Conservation (phyloP, 306 rosid genomes). For the Lathyrus aphaca region DNA sequence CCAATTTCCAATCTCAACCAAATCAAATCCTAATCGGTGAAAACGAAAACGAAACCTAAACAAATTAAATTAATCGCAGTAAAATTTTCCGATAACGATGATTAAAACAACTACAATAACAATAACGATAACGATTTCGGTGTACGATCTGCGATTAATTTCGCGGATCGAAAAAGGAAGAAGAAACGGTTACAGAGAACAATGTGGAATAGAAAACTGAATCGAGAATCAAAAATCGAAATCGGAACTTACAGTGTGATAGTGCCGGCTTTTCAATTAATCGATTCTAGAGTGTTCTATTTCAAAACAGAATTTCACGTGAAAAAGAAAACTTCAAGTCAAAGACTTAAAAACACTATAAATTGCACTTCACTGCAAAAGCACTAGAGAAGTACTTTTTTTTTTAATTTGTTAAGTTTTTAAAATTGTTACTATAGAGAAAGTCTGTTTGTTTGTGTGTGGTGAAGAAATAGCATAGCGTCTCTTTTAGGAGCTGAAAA, state of each 20-base stretch:
- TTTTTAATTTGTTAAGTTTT: conserved; percentile 21
- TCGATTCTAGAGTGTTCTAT: conserved; percentile 26
- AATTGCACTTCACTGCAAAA: conserved; percentile 26
- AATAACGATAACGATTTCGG: neutral
- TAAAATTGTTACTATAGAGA: conserved; percentile 20
- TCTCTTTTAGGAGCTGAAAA: conserved; percentile 36
- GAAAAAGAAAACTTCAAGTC: conserved; percentile 41
- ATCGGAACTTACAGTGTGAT: conserved; percentile 50
- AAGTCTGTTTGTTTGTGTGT: conserved; percentile 16
- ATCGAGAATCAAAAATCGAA: neutral
- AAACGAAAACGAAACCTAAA: conserved; percentile 9
- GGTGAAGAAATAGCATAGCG: conserved; percentile 43
- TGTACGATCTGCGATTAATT: conserved; percentile 32
- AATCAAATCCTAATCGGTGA: conserved; percentile 32
- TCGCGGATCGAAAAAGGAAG: conserved; percentile 58
- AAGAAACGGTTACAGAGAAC: conserved; percentile 15
- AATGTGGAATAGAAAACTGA: neutral
- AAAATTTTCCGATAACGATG: neutral
- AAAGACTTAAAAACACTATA: conserved; percentile 32
- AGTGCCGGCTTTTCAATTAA: conserved; percentile 43
- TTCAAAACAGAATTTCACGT: conserved; percentile 42
- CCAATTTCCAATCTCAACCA: conserved; percentile 24
- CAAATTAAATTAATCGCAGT: neutral
- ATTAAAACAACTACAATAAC: too few relatives aligned
- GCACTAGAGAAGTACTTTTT: conserved; percentile 19